Evolutionary conservation across 331 rosid species (phyloP), one percentile per base, ranked within the genome.

Genomic region (Dryas integrifolia): DNA sequence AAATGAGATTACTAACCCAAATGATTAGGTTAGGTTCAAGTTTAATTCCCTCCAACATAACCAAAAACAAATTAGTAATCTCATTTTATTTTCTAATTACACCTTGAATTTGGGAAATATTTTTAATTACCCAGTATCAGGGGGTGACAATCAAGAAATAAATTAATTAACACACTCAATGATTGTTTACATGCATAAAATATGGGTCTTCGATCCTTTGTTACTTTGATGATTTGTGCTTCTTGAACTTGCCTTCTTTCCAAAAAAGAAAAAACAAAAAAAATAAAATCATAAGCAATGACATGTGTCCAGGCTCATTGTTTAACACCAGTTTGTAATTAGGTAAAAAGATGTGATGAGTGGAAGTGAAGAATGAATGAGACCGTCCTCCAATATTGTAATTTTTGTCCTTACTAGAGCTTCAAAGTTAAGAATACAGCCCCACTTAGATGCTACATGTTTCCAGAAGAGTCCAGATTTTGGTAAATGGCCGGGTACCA

Each of bases 401-500:
- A 26, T 18, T 55, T 47, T 72, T 65, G 64, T 62, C 58, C 15
- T 9, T 13, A 35, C 15, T 7, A 35, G 38, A 9, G 59, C 57
- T 58, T 71, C 21, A 47, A n/a, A 30, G 46, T 14, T 10, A 26
- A 58, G 4, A 14, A 13, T 14, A 1, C 41, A 58, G 1, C 26
- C 30, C 63, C 65, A 38, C 21, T 45, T 14, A 30, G 15, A 69
- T 2, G 59, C 45, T 45, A 35, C 67, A 49, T 47, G 70, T 39
- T 51, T 67, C 80, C 44, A 59, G 80, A 68, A 40, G 30, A 26
- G 43, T 59, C 62, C 64, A 59, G 80, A 76, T 13, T 14, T 45
- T 5, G 46, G 44, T 6, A 30, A 1, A 72, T 0, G 6, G 0
- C 7, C 2, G 12, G 35, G 12, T 5, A 39, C 16, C 48, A 3